A percentile compares a stretch with the other conserved stretches of the same genome.
Conservation (phyloP, 164 flowering plant genomes). For the Dillenia suffruticosa region DNA sequence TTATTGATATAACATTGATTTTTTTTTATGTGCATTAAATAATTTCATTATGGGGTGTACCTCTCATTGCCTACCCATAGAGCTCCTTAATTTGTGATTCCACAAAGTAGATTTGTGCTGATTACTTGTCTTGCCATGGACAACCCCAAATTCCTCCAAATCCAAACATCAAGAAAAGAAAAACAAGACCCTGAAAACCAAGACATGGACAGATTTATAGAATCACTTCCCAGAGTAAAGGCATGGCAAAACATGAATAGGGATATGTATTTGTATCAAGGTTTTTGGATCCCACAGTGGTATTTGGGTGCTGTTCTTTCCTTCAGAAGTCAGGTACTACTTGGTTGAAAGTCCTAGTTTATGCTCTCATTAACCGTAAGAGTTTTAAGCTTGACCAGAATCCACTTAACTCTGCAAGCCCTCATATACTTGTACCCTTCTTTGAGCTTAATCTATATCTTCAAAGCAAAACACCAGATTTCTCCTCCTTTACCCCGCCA, state of each 20-base stretch:
- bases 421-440: conserved; percentile 20
- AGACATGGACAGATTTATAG: no score
- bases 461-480: not conserved
- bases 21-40: no score
- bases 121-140: no score
- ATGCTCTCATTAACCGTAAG: conserved; percentile 17
- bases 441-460: conserved; percentile 13
- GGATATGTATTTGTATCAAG: conserved; percentile 10
- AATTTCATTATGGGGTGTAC: no score
- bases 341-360: conserved; percentile 32
- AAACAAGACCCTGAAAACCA: no score
- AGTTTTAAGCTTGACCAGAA: not conserved
- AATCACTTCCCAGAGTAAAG: conserved; percentile 6
- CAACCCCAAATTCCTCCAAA: no score
- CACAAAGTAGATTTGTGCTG: no score
- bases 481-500: conserved; percentile 9
- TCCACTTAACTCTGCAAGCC: conserved; percentile 15
- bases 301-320: not conserved
- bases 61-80: no score
- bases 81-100: no score
- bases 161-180: no score
- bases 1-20: no score
- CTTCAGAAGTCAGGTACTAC: conserved; percentile 43
- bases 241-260: not conserved
- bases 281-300: conserved; percentile 9